phyloP scores from a whole-genome alignment of 1,284 basidiomycete species.

The Lentinula novae-zelandiae region DNA sequence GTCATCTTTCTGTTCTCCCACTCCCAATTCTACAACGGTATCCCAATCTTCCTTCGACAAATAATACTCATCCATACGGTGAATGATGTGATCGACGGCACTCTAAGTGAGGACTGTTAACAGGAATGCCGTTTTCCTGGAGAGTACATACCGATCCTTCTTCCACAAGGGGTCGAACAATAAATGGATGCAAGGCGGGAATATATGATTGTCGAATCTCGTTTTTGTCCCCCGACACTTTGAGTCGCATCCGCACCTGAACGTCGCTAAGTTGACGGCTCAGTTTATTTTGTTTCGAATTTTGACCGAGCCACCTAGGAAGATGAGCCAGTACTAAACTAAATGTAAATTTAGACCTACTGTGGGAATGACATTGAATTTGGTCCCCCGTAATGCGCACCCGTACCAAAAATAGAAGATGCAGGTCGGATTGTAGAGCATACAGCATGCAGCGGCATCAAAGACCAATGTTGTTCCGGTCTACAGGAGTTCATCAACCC shows the following conservation, averaged over 20 bases:
- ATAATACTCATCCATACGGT: slow-evolving; percentile 92
- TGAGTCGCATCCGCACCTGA: slow-evolving; percentile 92
- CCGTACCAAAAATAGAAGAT: slow-evolving; percentile 73
- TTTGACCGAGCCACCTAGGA: slow-evolving; percentile 91
- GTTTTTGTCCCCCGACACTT: slow-evolving; percentile 83
- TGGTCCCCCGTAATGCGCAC: slow-evolving; percentile 64
- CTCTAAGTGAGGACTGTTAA: slow-evolving; percentile 40
- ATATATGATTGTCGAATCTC: slow-evolving; percentile 93
- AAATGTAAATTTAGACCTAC: slow-evolving; percentile 40
- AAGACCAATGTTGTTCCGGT: slow-evolving; percentile 91
- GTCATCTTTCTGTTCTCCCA: slow-evolving; percentile 78
- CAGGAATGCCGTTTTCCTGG: not conserved
- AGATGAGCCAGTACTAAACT: not conserved
- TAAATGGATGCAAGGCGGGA: slow-evolving; percentile 76
- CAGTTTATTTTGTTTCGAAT: slow-evolving; percentile 89
- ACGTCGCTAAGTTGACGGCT: slow-evolving; percentile 82
- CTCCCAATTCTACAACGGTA: slow-evolving; percentile 87
- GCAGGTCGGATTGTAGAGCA: slow-evolving; percentile 87
- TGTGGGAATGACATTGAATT: slow-evolving; percentile 77
- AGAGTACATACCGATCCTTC: slow-evolving; percentile 53
- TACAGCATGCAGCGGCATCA: slow-evolving; percentile 93
- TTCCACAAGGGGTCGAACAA: slow-evolving; percentile 79
- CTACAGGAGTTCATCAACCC: slow-evolving; percentile 34
- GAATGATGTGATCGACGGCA: slow-evolving; percentile 80
- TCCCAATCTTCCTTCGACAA: slow-evolving; percentile 96